Evolutionary conservation across 225 moss, liverwort and hornwort species (phyloP), one percentile per base, ranked within the genome.

Genomic region (Ulota crispa): DNA sequence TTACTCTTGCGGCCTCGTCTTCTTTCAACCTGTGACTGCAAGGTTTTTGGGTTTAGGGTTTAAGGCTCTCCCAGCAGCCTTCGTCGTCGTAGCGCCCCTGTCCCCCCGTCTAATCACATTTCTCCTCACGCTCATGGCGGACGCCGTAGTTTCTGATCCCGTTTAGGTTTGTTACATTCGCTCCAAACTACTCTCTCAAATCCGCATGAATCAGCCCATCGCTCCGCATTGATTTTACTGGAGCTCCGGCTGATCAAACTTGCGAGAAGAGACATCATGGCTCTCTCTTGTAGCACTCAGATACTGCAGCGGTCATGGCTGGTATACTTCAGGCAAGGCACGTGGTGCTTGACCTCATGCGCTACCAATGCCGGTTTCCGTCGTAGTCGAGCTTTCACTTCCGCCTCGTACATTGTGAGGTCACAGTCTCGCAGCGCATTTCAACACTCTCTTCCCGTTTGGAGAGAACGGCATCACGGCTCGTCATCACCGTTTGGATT

Each of bases 211-310:
- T 63, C 12, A 28, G 36, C 30, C 26, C 53, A 21, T 12, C 2
- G 37, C 53, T 53, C 18, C 8, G n/a, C 59, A 76, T 39, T 75
- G 69, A 63, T 32, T 70, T 16, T 36, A 39, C 6, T n/a, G 78
- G 61, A 74, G 50, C 37, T 41, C 21, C 30, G 8, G 41, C 34
- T 61, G 41, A 9, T 82, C 70, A 31, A 31, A 31, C 52, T 12
- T 52, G 55, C 28, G 28, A 0, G 80, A 26, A 50, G 60, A 68
- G 67, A 47, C 34, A 90, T 90, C 34, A 90, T 90, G 90, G 88
- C 88, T 30, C 80, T 90, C 61, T 90, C 90, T 34, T 90, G 88
- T 50, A 86, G 82, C 80, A 74, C 90, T 5, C 90, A 90, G 88
- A 45, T 88, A 26, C 64, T 90, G 75, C 90, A 90, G 86, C 86